Evolutionary conservation across 176 grass and related monocot species (phyloP).

Genomic region (Dendrocalamus sinicus): DNA sequence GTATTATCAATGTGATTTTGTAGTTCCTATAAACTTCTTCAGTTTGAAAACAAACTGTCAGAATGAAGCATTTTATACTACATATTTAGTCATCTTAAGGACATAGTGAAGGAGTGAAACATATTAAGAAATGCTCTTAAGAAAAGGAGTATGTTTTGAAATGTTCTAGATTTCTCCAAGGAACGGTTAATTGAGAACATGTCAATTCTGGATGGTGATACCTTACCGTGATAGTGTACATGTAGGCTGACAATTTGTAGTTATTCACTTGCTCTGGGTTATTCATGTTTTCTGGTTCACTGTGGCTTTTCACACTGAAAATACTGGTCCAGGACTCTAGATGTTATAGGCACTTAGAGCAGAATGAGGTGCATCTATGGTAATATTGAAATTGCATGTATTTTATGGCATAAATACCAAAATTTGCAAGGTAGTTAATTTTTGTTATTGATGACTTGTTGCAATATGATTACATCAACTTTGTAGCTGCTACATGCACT

Average conservation of each 20-base stretch:
- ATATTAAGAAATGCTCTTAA: not conserved
- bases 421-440: not conserved
- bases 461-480: constrained; percentile 1
- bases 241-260: constrained; percentile 2
- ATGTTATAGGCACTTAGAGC: not conserved
- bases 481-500: not conserved
- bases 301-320: not conserved
- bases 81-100: not conserved
- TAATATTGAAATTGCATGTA: not conserved
- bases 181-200: not conserved
- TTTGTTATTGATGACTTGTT: not conserved
- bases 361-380: not conserved
- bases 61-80: not conserved
- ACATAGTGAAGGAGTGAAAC: not conserved
- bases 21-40: not conserved
- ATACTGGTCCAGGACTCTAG: not conserved
- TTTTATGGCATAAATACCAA: not conserved
- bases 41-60: not conserved
- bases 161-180: constrained; percentile 7
- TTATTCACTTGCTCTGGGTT: not conserved
- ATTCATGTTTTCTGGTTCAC: not conserved
- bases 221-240: not conserved
- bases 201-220: not conserved
- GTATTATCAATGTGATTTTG: not conserved
- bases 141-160: not conserved